These are phyloP conservation scores for Cutaneotrichosporon cutaneum DNA, from an alignment of 1,284 basidiomycete species.

Conservation along the genomic window DNA sequence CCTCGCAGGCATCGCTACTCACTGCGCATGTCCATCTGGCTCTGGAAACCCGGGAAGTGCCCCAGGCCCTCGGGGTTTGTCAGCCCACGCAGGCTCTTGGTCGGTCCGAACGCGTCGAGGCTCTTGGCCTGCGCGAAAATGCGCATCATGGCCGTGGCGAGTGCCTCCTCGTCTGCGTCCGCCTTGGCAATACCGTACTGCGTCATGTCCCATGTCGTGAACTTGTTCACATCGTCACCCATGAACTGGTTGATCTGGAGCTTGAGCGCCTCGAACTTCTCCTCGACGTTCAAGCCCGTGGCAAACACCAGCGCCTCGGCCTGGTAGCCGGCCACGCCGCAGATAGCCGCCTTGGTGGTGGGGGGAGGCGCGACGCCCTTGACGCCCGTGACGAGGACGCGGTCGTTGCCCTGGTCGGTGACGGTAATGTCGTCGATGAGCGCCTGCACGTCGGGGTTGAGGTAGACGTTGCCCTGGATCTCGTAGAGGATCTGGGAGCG, in stretches of 20 bases:
- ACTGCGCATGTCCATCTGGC: constrained; percentile 14
- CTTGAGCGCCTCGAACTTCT: constrained; percentile 30
- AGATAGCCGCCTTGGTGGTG: constrained; percentile 35
- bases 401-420: constrained; percentile 22
- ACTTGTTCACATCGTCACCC: constrained; percentile 8
- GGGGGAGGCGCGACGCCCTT: constrained; percentile 29
- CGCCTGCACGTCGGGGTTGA: constrained; percentile 36
- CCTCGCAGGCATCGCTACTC: not conserved
- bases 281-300: constrained; percentile 28
- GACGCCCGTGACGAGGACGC: constrained; percentile 30
- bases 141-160: constrained; percentile 30
- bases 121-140: constrained; percentile 31
- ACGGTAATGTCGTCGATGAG: constrained; percentile 27
- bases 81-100: constrained; percentile 10
- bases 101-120: constrained; percentile 21
- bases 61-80: constrained; percentile 26
- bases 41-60: constrained; percentile 28
- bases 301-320: constrained; percentile 29
- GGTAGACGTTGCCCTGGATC: constrained; percentile 33
- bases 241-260: constrained; percentile 25
- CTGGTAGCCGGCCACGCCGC: constrained; percentile 31
- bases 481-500: constrained; percentile 26
- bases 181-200: constrained; percentile 30
- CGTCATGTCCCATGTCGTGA: constrained; percentile 24
- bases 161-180: constrained; percentile 25